A percentile compares a stretch with the other conserved stretches of the same genome.
Evolutionary conservation across 2,329 filamentous ascomycete species (phyloP).

Genomic region (Aaosphaeria pasadenensis): DNA sequence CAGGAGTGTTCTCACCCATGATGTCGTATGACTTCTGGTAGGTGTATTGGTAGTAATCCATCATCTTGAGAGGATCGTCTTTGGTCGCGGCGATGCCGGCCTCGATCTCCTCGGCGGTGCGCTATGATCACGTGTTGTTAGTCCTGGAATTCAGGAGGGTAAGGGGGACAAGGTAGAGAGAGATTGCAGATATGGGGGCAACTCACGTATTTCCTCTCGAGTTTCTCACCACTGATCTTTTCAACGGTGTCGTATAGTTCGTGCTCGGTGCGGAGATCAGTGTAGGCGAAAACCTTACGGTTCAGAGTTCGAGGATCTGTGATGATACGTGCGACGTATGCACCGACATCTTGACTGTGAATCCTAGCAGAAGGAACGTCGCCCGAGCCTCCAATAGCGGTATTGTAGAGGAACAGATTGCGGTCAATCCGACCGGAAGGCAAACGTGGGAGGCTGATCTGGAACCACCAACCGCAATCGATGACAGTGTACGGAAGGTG

Average conservation of each 20-base stretch:
- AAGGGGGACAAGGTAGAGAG: background rate
- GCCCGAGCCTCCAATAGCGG: constrained; percentile 47
- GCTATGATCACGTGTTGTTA: background rate
- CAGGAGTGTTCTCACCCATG: constrained; percentile 54
- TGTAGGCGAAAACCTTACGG: constrained; percentile 50
- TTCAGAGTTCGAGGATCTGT: constrained; percentile 54
- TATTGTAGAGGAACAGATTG: constrained; percentile 18
- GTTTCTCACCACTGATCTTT: constrained; percentile 47
- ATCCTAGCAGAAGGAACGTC: constrained; percentile 44
- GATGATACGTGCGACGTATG: constrained; percentile 51
- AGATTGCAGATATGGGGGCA: background rate
- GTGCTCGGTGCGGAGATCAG: constrained; percentile 46
- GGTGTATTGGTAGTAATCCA: background rate
- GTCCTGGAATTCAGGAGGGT: background rate
- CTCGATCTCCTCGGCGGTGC: too few species aligned
- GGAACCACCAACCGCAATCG: constrained; percentile 59
- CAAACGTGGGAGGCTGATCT: constrained; percentile 44
- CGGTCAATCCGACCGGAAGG: constrained; percentile 48
- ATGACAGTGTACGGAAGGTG: constrained; percentile 55
- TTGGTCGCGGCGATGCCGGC: background rate
- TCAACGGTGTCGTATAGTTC: constrained; percentile 49
- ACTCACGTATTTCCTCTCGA: constrained; percentile 39
- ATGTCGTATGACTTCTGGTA: constrained; percentile 1
- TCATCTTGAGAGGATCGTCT: background rate
- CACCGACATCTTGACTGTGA: constrained; percentile 53